These are phyloP conservation scores for Circinella minor DNA, from an alignment of 371 early-diverging fungal species.

Conservation along the genomic window DNA sequence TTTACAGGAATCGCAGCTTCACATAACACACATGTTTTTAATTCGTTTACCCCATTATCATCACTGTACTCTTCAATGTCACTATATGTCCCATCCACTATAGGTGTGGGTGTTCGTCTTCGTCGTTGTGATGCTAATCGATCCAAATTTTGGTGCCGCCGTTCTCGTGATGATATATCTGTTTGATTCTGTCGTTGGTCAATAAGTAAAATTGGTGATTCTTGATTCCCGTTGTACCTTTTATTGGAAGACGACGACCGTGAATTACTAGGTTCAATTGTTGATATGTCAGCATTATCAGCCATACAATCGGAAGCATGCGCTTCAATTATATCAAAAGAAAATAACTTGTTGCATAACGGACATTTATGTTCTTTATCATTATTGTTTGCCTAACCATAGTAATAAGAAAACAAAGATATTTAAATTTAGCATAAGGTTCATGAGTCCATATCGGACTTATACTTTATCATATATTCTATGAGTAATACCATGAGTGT, in stretches of 20 bases:
- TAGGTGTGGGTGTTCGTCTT: constrained; percentile 1
- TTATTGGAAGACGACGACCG: neutral
- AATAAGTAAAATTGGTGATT: neutral
- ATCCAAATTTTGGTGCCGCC: neutral
- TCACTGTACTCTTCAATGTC: neutral
- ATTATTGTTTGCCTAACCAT: too few relatives aligned
- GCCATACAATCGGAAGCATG: neutral
- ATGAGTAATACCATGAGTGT: too few relatives aligned
- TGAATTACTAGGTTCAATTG: too few relatives aligned
- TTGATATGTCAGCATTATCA: neutral
- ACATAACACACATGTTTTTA: neutral
- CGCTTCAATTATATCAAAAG: neutral
- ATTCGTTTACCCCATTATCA: neutral
- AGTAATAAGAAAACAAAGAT: too few relatives aligned
- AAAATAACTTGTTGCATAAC: too few relatives aligned
- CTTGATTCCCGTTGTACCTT: neutral
- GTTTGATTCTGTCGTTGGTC: neutral
- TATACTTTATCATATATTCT: too few relatives aligned
- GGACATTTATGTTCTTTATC: too few relatives aligned
- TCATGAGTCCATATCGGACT: too few relatives aligned
- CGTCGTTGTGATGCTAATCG: neutral
- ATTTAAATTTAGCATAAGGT: too few relatives aligned
- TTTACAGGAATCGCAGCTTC: neutral
- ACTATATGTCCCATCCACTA: neutral
- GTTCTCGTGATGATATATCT: neutral